These are phyloP conservation scores for Gypsophila paniculata DNA, from an alignment of 179 eudicot genomes.

Conservation along the genomic window DNA sequence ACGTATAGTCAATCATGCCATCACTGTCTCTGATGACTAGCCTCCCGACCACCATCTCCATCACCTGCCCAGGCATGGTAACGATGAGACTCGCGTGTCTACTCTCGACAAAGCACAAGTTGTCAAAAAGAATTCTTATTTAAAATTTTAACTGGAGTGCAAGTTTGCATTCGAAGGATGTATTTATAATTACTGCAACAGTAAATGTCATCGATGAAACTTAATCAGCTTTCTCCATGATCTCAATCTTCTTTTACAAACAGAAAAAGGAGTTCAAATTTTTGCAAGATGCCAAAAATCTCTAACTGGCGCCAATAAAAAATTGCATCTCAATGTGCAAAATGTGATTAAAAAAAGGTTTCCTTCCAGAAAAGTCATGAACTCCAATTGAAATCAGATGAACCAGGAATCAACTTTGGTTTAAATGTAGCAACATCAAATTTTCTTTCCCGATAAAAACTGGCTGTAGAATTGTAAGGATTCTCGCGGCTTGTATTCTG, in stretches of 20 bases:
- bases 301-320: no score
- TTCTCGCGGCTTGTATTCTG: constrained; percentile 33
- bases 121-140: background rate
- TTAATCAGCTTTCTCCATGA: background rate
- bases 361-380: background rate
- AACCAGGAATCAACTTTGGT: background rate
- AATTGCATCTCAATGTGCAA: background rate
- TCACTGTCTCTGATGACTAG: no score
- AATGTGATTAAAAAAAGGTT: background rate
- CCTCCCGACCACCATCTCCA: no score
- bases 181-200: no score
- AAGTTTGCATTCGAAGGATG: background rate
- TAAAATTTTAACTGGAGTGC: background rate
- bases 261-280: background rate
- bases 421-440: constrained; percentile 18
- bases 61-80: no score
- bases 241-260: background rate
- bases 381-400: background rate
- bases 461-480: constrained; percentile 25
- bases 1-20: no score
- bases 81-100: no score
- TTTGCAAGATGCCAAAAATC: no score
- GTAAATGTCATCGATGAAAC: background rate
- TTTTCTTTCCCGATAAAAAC: constrained; percentile 18
- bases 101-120: no score